phyloP scores from a whole-genome alignment of 139 green algal genomes.

The Coelastrella sp. region DNA sequence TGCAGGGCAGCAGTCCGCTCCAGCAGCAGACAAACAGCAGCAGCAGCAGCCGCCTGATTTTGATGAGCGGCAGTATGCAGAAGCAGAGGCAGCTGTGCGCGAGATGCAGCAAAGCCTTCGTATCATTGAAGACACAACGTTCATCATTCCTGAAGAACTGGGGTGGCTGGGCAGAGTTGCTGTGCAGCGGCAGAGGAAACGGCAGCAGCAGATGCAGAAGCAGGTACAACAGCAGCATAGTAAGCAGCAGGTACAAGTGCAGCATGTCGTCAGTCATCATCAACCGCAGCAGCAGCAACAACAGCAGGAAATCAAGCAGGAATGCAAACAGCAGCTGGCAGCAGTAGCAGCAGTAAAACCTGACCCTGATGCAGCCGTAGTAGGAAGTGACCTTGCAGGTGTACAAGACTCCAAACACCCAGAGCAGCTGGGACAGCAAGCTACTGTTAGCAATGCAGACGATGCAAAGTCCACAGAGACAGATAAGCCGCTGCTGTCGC shows the following conservation, averaged over 20 bases:
- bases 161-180: not conserved
- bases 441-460: not conserved
- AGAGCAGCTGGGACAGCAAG: not conserved
- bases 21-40: not conserved
- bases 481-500: no score
- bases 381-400: no score
- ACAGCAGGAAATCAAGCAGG: not conserved
- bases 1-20: no score
- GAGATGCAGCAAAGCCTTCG: not conserved
- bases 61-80: no score
- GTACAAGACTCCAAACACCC: no score
- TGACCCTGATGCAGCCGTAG: not conserved
- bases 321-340: not conserved
- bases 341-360: not conserved
- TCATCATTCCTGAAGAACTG: not conserved
- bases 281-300: not conserved
- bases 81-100: not conserved
- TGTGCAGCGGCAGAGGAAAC: not conserved
- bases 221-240: not conserved
- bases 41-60: not conserved
- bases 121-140: slow-evolving; percentile 18
- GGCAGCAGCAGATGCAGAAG: slow-evolving; percentile 1
- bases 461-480: not conserved
- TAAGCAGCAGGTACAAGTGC: not conserved
- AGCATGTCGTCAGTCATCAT: not conserved